phyloP scores from a whole-genome alignment of 306 rosid genomes.

The Rubus idaeus region DNA sequence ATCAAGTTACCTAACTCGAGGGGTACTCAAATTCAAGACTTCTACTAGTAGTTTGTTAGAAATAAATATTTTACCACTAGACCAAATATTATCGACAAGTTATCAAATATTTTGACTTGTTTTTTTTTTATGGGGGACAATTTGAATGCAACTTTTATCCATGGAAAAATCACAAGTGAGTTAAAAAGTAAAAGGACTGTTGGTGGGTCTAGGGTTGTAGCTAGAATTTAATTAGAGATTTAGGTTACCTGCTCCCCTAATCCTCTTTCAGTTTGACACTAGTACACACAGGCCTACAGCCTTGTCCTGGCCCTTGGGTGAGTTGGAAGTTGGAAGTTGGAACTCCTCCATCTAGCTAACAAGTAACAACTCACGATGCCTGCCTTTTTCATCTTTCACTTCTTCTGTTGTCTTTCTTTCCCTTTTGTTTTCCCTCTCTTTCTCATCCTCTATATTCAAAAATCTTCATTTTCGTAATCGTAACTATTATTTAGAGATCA shows the following conservation, averaged over 20 bases:
- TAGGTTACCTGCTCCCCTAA: constrained; percentile 32
- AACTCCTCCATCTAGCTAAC: constrained; percentile 14
- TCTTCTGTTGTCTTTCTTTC: background rate
- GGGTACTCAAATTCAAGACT: no score
- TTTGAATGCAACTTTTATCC: background rate
- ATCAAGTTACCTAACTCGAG: background rate
- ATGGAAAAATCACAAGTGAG: background rate
- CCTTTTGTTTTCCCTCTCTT: constrained; percentile 4
- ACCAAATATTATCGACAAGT: background rate
- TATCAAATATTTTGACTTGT: background rate
- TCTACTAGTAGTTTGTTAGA: no score
- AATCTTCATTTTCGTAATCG: background rate
- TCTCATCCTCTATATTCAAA: background rate
- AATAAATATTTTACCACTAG: no score
- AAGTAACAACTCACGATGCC: background rate
- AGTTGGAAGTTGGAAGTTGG: constrained; percentile 17
- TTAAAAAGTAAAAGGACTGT: background rate
- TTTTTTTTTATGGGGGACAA: background rate
- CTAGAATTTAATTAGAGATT: constrained; percentile 1
- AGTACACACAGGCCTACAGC: no score
- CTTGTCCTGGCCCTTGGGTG: background rate
- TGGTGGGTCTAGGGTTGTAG: background rate
- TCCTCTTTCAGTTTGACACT: background rate
- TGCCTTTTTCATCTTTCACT: background rate
- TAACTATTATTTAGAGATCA: background rate